Conservation (phyloP, 2,329 filamentous ascomycete species). For the Colletotrichum karsti region DNA sequence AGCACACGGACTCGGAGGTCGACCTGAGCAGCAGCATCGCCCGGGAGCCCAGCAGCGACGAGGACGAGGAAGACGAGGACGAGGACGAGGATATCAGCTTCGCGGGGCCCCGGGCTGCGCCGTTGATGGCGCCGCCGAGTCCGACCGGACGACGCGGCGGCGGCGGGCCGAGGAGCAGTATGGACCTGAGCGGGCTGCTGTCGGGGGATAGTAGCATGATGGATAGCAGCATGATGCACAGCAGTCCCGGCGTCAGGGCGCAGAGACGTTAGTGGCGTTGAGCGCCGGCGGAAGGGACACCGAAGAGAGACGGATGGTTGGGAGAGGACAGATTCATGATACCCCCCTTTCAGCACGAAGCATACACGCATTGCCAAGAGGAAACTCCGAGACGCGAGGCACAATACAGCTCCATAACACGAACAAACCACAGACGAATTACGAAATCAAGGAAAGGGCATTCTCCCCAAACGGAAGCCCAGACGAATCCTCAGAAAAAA, state of each 20-base stretch:
- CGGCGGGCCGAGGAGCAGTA: constrained; percentile 48
- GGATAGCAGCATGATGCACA: constrained; percentile 54
- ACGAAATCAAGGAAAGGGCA: not conserved
- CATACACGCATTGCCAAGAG: not conserved
- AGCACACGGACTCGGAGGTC: constrained; percentile 81
- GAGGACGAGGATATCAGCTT: constrained; percentile 46
- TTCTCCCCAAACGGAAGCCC: not conserved
- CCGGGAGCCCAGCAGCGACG: constrained; percentile 26
- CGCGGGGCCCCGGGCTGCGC: constrained; percentile 43
- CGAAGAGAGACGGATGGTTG: constrained; percentile 23
- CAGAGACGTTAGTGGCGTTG: constrained; percentile 33
- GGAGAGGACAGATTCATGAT: constrained; percentile 16
- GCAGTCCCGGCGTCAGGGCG: constrained; percentile 59
- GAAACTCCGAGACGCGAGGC: too few relatives aligned
- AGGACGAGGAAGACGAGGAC: constrained; percentile 30
- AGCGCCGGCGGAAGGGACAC: not conserved
- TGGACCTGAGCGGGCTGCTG: constrained; percentile 65
- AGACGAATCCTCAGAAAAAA: not conserved
- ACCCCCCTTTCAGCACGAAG: constrained; percentile 3
- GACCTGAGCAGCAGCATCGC: constrained; percentile 58
- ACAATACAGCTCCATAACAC: not conserved
- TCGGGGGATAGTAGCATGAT: constrained; percentile 66
- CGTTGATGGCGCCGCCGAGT: constrained; percentile 43
- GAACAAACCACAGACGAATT: not conserved
- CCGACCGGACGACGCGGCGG: constrained; percentile 42